Evolutionary conservation across 1,284 basidiomycete species (phyloP).

Genomic region (Ceratobasidium papillatum): DNA sequence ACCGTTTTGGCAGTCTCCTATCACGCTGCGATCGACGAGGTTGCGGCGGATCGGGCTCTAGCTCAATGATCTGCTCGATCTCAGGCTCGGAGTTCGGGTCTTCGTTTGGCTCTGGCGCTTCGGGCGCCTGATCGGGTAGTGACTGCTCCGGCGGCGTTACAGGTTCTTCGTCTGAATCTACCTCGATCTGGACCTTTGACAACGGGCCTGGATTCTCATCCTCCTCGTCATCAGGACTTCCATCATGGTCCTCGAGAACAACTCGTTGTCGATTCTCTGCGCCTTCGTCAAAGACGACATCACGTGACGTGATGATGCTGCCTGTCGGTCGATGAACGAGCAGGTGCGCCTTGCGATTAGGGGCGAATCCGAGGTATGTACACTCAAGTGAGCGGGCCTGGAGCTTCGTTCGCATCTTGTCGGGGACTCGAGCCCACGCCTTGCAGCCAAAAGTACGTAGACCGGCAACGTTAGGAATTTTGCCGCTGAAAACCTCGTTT

Average conservation of each 20-base stretch:
- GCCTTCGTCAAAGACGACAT: slow-evolving; percentile 20
- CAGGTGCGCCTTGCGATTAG: slow-evolving; percentile 12
- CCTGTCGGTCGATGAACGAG: neutral
- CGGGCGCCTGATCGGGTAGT: neutral
- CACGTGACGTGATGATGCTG: slow-evolving; percentile 10
- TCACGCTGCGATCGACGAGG: neutral
- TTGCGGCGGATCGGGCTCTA: neutral
- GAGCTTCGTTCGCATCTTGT: slow-evolving; percentile 18
- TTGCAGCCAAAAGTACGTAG: slow-evolving; percentile 26
- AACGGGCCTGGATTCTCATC: too few relatives aligned
- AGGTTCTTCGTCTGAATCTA: too few relatives aligned
- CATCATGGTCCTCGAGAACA: slow-evolving; percentile 1
- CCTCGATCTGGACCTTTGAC: too few relatives aligned
- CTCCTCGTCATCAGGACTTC: neutral
- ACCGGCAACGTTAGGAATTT: slow-evolving; percentile 6
- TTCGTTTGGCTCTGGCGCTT: neutral
- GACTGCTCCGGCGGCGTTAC: too few relatives aligned
- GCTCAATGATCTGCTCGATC: neutral
- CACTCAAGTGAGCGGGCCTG: slow-evolving; percentile 6
- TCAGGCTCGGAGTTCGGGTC: neutral
- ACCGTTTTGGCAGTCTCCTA: neutral
- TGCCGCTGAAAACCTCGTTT: slow-evolving; percentile 6
- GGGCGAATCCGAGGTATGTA: slow-evolving; percentile 9
- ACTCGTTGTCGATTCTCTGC: neutral
- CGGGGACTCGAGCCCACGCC: slow-evolving; percentile 18